These are phyloP conservation scores for Fusarium incarnatum DNA, from an alignment of 2,329 filamentous ascomycete genomes.

Conservation along the genomic window DNA sequence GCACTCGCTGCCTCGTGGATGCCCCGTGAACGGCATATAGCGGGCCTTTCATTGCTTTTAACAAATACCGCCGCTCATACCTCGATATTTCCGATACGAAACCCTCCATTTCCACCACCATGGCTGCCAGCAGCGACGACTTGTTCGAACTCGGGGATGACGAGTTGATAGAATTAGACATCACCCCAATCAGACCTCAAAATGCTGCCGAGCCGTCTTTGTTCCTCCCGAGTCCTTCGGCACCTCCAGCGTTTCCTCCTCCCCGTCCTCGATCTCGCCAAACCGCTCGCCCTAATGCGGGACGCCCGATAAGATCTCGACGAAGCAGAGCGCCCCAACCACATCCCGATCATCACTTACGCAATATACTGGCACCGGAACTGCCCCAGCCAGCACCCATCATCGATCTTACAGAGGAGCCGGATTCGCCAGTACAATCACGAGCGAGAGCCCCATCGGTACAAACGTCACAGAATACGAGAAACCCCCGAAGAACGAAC, in stretches of 20 bases:
- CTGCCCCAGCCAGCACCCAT: constrained; percentile 48
- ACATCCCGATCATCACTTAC: constrained; percentile 10
- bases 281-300: background rate
- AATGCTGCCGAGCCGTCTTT: constrained; percentile 14
- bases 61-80: background rate
- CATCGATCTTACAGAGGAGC: constrained; percentile 64
- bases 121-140: constrained; percentile 35
- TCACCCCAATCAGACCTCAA: background rate
- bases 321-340: background rate
- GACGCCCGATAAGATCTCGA: background rate
- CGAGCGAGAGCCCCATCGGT: constrained; percentile 47
- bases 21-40: constrained; percentile 10
- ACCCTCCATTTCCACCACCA: constrained; percentile 15
- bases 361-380: constrained; percentile 5
- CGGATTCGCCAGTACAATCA: constrained; percentile 59
- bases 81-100: background rate
- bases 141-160: constrained; percentile 39
- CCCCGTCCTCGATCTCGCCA: background rate
- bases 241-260: constrained; percentile 22
- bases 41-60: background rate
- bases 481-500: constrained; percentile 57
- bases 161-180: constrained; percentile 33
- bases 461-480: constrained; percentile 28
- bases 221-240: constrained; percentile 35
- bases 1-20: constrained; percentile 9